Percentiles rank a stretch among this genome's conserved stretches.
Conservation (phyloP, 148 eudicot species). For the Vaccinium darrowii region DNA sequence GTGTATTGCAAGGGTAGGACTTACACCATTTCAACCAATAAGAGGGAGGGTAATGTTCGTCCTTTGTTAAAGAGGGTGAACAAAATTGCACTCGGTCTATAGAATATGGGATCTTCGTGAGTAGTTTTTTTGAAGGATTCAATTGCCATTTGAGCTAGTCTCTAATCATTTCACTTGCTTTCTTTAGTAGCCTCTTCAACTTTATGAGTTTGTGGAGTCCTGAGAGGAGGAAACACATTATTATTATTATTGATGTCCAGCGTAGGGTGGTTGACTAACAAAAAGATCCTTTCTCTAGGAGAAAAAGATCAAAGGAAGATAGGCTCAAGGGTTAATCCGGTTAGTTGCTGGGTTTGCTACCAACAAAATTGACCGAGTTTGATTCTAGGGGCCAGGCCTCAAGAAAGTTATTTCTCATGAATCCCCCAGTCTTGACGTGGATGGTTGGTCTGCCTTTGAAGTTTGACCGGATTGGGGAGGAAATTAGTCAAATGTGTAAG, state of each 20-base stretch:
- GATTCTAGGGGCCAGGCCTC: not conserved
- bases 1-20: too few relatives aligned
- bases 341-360: not conserved
- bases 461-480: not conserved
- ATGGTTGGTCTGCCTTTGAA: not conserved
- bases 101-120: not conserved
- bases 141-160: not conserved
- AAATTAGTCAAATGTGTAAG: accelerated
- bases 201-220: not conserved
- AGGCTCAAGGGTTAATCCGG: not conserved
- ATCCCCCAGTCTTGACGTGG: not conserved
- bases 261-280: not conserved
- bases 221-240: not conserved
- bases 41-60: too few relatives aligned
- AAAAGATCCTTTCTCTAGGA: slow-evolving; percentile 5
- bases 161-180: not conserved
- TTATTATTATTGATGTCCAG: not conserved
- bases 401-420: not conserved
- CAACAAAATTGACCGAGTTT: not conserved
- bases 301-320: not conserved
- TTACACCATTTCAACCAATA: too few relatives aligned
- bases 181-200: not conserved
- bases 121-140: not conserved
- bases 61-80: too few relatives aligned
- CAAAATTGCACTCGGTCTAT: too few relatives aligned